Evolutionary conservation across 345 rosid genomes (phyloP), one percentile per base, ranked within the genome.

Genomic region (Ailanthus altissimus): DNA sequence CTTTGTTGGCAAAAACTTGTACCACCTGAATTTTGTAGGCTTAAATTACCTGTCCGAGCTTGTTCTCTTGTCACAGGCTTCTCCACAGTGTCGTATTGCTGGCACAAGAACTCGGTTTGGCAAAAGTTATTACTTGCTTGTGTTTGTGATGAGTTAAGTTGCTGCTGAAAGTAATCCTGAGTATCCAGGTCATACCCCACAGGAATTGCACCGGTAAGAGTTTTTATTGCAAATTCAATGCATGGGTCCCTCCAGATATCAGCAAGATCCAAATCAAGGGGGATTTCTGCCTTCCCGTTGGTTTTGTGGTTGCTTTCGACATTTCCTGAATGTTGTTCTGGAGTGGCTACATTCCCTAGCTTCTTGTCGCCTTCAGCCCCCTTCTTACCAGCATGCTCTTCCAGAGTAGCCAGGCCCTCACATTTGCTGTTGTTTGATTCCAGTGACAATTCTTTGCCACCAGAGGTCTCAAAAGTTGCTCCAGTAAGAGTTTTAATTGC

Each of bases 401-500:
- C 75, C 6, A 76, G 65, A 12, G 78, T 15, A 57, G 72, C 57
- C 42, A 73, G 50, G 68, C 74, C 78, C 32, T 61, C 78, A 8
- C 56, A 43, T 69, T 76, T 74, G 74, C 77, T 62, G 58, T 68
- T 83, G 67, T 80, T 84, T 51, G 88, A 78, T 67, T 83, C 88
- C 25, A 75, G 8, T 46, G 88, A 81, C 36, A 70, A 61, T 58
- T 82, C 79, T 51, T 81, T 67, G 61, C 58, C 67, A 63, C 75
- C 83, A 5, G 87, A 81, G 77, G 80, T 83, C 38, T 79, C 86
- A 69, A 90, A 84, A 0, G 90, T 73, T 65, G 81, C 81, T 72
- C 94, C 99, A 0, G 98, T 95, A 14, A 95, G 94, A 23, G 94
- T 95, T 86, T 89, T 86, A 59, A 96, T 92, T 59, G 99, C 99